phyloP scores from a whole-genome alignment of 23 red algal species.

The Chondrus crispus region DNA sequence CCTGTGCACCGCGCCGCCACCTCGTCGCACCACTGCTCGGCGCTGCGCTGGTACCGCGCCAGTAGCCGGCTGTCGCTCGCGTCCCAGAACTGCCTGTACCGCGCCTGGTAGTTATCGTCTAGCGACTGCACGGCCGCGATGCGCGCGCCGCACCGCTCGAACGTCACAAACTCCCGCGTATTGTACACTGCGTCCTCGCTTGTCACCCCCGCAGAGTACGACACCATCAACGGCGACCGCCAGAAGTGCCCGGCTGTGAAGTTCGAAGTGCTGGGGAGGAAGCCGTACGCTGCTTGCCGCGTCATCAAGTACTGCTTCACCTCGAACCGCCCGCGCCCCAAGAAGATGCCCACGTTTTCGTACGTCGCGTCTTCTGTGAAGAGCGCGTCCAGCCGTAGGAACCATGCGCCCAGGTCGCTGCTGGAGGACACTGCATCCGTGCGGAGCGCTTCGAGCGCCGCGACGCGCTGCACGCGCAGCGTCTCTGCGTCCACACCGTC shows the following conservation, averaged over 20 bases:
- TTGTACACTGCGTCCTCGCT: not conserved
- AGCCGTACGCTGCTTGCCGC: conserved; percentile 25
- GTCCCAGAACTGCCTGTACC: conserved; percentile 47
- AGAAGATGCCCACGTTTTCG: conserved; percentile 33
- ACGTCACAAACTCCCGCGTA: conserved; percentile 37
- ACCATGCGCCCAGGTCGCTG: conserved; percentile 36
- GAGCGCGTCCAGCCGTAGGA: conserved; percentile 21
- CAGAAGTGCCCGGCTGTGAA: conserved; percentile 30
- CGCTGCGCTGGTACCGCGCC: not conserved
- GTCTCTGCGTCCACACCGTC: not conserved
- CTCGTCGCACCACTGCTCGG: conserved; percentile 2
- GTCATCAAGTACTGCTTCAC: conserved; percentile 62
- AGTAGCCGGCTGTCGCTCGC: not conserved
- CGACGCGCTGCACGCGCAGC: conserved; percentile 8
- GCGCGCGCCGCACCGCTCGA: conserved; percentile 17
- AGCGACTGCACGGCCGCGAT: conserved; percentile 3
- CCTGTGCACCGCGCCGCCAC: conserved; percentile 37
- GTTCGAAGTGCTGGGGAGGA: not conserved
- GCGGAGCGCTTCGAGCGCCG: conserved; percentile 2
- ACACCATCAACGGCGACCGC: conserved; percentile 30
- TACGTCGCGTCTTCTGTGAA: conserved; percentile 21
- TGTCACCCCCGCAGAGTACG: not conserved
- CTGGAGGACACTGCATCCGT: conserved; percentile 6
- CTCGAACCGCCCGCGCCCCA: conserved; percentile 29
- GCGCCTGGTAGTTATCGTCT: conserved; percentile 30